Evolutionary conservation across 306 rosid genomes (phyloP).

Genomic region (Castanea sativa): DNA sequence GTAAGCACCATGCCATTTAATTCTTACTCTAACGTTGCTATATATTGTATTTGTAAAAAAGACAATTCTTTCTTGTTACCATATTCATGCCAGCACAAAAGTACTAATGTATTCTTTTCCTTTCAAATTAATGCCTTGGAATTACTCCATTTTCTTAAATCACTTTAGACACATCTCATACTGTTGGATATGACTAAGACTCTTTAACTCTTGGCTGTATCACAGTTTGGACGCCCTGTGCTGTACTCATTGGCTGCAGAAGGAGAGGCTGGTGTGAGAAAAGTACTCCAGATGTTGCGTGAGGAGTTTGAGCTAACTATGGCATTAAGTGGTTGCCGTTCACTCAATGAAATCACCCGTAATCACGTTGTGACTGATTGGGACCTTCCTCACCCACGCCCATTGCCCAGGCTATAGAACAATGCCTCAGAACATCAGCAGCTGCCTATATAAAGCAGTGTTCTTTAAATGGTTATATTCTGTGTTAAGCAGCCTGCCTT

Average conservation of each 20-base stretch:
- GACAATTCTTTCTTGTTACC: not conserved
- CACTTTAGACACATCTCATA: not conserved
- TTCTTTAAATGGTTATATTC: not conserved
- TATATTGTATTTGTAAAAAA: not conserved
- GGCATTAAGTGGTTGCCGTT: conserved; percentile 90
- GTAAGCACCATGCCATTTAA: conserved; percentile 37
- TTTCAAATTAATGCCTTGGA: not conserved
- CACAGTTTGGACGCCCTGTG: conserved; percentile 91
- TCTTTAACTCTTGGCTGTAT: not conserved
- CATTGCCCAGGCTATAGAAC: conserved; percentile 52
- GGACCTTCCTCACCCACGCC: conserved; percentile 62
- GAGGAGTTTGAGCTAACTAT: conserved; percentile 88
- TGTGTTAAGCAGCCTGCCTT: conserved; percentile 10
- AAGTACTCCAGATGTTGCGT: conserved; percentile 76
- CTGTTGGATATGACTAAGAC: not conserved
- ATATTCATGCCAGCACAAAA: not conserved
- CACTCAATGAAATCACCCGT: conserved; percentile 84
- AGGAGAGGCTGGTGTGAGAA: conserved; percentile 87
- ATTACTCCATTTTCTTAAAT: not conserved
- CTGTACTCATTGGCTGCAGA: conserved; percentile 81
- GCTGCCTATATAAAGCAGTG: not conserved
- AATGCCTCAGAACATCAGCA: not conserved
- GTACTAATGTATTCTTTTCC: not conserved
- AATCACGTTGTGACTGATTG: conserved; percentile 66
- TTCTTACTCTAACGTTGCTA: not conserved